Evolutionary conservation across 2,329 filamentous ascomycete species (phyloP), one percentile per base, ranked within the genome.

Genomic region (Ophiostoma piceae): DNA sequence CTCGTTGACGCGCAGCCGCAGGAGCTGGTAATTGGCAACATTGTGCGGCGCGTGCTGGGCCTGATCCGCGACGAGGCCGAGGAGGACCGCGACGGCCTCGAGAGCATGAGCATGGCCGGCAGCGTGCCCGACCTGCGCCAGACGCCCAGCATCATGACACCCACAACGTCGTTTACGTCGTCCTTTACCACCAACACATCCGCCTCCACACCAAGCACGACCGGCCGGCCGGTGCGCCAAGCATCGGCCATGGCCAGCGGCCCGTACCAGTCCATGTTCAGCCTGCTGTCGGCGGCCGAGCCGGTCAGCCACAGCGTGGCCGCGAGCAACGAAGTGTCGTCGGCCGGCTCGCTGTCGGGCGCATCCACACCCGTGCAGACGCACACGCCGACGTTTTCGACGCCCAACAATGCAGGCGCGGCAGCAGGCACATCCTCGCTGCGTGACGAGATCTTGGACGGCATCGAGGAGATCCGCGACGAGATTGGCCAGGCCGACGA

Each of bases 381-480:
- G 2, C 11, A n/a, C 14, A 12, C 54, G 14, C n/a, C 65, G 1
- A 35, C 43, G 7, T 67, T 54, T 32, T 9, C 66, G 3, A 11
- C 43, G 4, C 22, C 32, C 6, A 26, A n/a, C 11, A 51, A 12
- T 14, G 19, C 16, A 7, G 14, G 16, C 4, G 16, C 16, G 6
- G 19, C 43, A 3, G 14, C 67, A 26, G 32, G 32, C 8, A 41
- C 35, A 22, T 85, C 91, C 71, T 90, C 96, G 73, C 83, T 98
- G 71, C 91, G 93, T 72, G 92, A 92, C 16, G 95, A 98, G 79
- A 90, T 98, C 35, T 89, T 97, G 74, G 92, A 95, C 75, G 95
- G 94, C 60, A 97, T 99, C 75, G 89, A 92, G 75, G 95, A 99
- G 78, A 93, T 99, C 71, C 91, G 96, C 79, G 95, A 99, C 77